Evolutionary conservation across 345 rosid genomes (phyloP), one percentile per base, ranked within the genome.

Genomic region (Leavenworthia alabamica): DNA sequence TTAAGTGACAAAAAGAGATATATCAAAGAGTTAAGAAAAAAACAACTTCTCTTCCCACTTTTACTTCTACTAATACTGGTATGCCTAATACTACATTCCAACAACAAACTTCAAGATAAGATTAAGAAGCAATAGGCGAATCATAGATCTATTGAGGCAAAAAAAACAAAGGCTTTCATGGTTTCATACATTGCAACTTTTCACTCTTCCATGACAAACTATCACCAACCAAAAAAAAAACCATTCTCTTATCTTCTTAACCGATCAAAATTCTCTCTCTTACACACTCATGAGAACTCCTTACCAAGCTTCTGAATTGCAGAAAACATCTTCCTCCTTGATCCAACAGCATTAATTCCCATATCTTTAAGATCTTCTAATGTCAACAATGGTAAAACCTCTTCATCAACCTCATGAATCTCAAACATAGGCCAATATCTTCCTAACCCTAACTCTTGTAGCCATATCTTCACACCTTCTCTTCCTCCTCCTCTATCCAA

Each of bases 381-480:
- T n/a, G 96, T 85, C 68, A 88, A 78, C 89, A 81, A 78, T 16
- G 89, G 89, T 75, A 88, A 72, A 26, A 83, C 86, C 62, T 85
- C 96, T 75, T 88, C 92, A 73, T 88, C 96, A 66, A 88, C 96
- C 72, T 88, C 92, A 75, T 88, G 92, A 45, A 88, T 79, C 76
- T 88, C 89, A 14, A 85, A 88, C 70, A 85, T 83, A 0, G 92
- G 83, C 9, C 89, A 85, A 52, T 88, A 88, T 42, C 88, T 74
- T 56, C 92, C 89, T 65, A 88, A 82, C 40, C 96, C 92, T 44
- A 88, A 62, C 43, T 71, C 75, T 24, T 71, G 68, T 8, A 56
- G 12, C 56, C 74, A 56, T 48, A 67, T 52, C 46, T 12, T 39
- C 2, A 78, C 66, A 6, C 60, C 70, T 56, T 56, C 76, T 54